Percentiles rank a stretch among this genome's conserved stretches.
Evolutionary conservation across 192 early-diverging fungal genomes (phyloP).

Genomic region (Spizellomyces punctatus): DNA sequence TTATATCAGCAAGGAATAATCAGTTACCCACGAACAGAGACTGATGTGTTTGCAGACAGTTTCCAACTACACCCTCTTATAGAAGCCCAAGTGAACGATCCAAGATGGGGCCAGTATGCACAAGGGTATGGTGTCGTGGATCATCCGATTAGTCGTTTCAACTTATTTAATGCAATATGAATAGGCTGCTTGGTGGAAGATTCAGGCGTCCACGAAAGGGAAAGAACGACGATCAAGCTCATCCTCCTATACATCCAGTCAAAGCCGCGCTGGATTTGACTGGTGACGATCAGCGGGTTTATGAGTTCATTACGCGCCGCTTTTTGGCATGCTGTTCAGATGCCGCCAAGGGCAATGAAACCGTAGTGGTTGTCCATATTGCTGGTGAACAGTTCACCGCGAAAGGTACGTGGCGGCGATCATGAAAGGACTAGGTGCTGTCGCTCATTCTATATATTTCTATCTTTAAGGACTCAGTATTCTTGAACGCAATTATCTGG

Average conservation of each 20-base stretch:
- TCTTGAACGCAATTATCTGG: constrained; percentile 84
- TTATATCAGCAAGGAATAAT: constrained; percentile 88
- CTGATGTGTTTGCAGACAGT: constrained; percentile 79
- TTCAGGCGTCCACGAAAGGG: constrained; percentile 80
- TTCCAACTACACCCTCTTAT: constrained; percentile 74
- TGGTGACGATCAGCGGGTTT: constrained; percentile 74
- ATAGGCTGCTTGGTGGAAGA: constrained; percentile 63
- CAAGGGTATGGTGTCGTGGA: constrained; percentile 35
- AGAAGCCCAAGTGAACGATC: constrained; percentile 60
- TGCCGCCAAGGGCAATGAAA: constrained; percentile 85
- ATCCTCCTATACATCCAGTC: constrained; percentile 97
- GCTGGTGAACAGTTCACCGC: constrained; percentile 76
- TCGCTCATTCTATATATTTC: too few relatives aligned
- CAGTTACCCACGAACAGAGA: constrained; percentile 97
- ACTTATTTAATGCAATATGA: background rate
- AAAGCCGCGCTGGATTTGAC: constrained; percentile 52
- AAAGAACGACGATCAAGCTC: constrained; percentile 90
- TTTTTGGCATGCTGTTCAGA: constrained; percentile 93
- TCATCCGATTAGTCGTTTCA: background rate
- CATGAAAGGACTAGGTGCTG: background rate
- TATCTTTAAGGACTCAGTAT: constrained; percentile 68
- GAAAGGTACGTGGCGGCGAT: constrained; percentile 48
- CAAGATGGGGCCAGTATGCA: constrained; percentile 46
- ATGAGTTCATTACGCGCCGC: constrained; percentile 84
- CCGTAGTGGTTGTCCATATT: constrained; percentile 70